Percentiles rank a stretch among this genome's conserved stretches.
Evolutionary conservation across 1,284 basidiomycete species (phyloP).

Genomic region (Microstroma glucosiphilum): DNA sequence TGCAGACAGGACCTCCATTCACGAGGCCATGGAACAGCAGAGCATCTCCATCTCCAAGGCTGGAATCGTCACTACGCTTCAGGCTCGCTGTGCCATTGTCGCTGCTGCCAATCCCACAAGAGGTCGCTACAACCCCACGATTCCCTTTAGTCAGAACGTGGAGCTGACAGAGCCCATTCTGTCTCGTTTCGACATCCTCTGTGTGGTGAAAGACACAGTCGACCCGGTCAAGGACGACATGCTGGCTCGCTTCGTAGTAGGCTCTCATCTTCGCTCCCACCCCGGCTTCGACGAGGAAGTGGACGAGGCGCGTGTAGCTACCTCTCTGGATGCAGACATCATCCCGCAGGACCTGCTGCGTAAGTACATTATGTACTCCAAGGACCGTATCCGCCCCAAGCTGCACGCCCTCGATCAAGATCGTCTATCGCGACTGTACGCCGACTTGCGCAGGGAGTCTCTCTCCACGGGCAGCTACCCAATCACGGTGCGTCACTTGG

Average conservation of each 20-base stretch:
- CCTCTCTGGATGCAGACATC: conserved; percentile 70
- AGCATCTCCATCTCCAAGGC: conserved; percentile 99
- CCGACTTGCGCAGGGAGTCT: conserved; percentile 93
- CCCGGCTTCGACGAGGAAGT: conserved; percentile 78
- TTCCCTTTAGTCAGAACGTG: conserved; percentile 90
- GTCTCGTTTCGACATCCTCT: conserved; percentile 96
- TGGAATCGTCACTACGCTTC: conserved; percentile 91
- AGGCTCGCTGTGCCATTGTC: conserved; percentile 93
- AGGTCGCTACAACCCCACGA: conserved; percentile 53
- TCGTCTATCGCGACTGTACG: conserved; percentile 86
- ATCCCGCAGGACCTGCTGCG: conserved; percentile 94
- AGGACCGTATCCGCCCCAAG: conserved; percentile 85
- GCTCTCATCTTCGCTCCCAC: conserved; percentile 87
- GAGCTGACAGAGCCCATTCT: conserved; percentile 97
- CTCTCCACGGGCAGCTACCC: conserved; percentile 94
- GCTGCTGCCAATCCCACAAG: conserved; percentile 96
- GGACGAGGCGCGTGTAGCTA: conserved; percentile 81
- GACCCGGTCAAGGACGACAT: conserved; percentile 96
- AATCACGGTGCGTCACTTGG: conserved; percentile 93
- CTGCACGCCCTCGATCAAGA: conserved; percentile 92
- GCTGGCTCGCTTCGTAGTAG: conserved; percentile 92
- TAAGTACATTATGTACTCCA: conserved; percentile 99
- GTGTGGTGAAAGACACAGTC: conserved; percentile 94
- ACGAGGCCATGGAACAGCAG: conserved; percentile 99
- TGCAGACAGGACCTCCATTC: conserved; percentile 77